These are phyloP conservation scores for Pelargonium cotyledonis DNA, from an alignment of 441 rosid species.

Conservation along the genomic window DNA sequence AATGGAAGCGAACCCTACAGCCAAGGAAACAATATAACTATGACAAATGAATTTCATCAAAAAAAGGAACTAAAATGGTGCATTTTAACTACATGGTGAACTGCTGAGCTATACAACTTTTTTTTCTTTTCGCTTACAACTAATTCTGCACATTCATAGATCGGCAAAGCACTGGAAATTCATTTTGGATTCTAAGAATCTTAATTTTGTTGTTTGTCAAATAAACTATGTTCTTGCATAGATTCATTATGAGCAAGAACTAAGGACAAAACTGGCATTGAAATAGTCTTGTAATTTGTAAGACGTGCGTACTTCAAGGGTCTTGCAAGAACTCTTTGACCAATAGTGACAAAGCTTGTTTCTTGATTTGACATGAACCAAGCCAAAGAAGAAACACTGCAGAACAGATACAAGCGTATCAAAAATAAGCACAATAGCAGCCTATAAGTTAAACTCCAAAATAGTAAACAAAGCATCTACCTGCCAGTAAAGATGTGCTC, in stretches of 20 bases:
- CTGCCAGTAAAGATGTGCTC: constrained; percentile 98
- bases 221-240: constrained; percentile 6
- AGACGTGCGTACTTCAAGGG: constrained; percentile 61
- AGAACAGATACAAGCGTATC: constrained; percentile 10
- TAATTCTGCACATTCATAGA: not conserved
- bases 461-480: constrained; percentile 25
- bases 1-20: constrained; percentile 85
- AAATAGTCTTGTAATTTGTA: constrained; percentile 7
- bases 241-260: constrained; percentile 3
- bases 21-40: constrained; percentile 15
- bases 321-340: constrained; percentile 92
- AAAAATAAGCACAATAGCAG: not conserved
- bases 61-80: not conserved
- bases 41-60: not conserved
- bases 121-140: not conserved
- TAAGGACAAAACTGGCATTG: not conserved
- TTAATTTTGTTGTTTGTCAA: constrained; percentile 6
- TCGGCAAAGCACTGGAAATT: not conserved
- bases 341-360: constrained; percentile 89
- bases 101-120: no score
- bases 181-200: not conserved
- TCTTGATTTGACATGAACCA: constrained; percentile 99
- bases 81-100: not conserved
- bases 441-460: not conserved
- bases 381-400: constrained; percentile 93